phyloP scores from a whole-genome alignment of 306 rosid genomes.

The Malus fusca region DNA sequence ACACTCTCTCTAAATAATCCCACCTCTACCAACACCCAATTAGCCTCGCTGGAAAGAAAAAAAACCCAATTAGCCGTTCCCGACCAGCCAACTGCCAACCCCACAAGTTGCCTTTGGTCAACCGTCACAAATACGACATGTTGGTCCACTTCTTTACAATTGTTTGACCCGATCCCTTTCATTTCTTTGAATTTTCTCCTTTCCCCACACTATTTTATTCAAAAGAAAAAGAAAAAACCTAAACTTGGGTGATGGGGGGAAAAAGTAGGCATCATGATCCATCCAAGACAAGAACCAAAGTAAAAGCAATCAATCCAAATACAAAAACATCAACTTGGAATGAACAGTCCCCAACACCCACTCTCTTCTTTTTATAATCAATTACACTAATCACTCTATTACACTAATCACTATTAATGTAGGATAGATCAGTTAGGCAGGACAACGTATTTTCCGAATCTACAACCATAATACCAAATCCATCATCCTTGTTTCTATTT shows the following conservation, averaged over 20 bases:
- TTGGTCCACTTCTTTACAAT: constrained; percentile 55
- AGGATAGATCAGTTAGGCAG: too few species aligned
- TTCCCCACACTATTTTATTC: neutral
- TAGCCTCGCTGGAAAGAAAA: neutral
- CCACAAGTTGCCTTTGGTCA: constrained; percentile 40
- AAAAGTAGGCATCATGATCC: constrained; percentile 17
- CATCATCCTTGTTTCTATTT: constrained; percentile 29
- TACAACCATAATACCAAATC: constrained; percentile 41
- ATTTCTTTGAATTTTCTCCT: constrained; percentile 24
- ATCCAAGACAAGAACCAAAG: constrained; percentile 38
- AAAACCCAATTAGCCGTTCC: constrained; percentile 23
- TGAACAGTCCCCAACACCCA: neutral
- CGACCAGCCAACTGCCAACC: constrained; percentile 28
- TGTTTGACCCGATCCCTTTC: constrained; percentile 63
- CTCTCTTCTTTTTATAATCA: constrained; percentile 1
- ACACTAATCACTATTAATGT: neutral
- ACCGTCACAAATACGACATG: constrained; percentile 60
- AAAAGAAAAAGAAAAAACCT: neutral
- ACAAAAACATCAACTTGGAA: neutral
- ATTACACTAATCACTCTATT: constrained; percentile 3
- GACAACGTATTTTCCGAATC: too few species aligned
- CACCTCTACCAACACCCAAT: neutral
- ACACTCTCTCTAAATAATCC: neutral
- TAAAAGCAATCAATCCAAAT: constrained; percentile 16
- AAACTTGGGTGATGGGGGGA: constrained; percentile 8